Conservation (phyloP, 495 filamentous ascomycete genomes). For the Aspergillus sparsus region DNA sequence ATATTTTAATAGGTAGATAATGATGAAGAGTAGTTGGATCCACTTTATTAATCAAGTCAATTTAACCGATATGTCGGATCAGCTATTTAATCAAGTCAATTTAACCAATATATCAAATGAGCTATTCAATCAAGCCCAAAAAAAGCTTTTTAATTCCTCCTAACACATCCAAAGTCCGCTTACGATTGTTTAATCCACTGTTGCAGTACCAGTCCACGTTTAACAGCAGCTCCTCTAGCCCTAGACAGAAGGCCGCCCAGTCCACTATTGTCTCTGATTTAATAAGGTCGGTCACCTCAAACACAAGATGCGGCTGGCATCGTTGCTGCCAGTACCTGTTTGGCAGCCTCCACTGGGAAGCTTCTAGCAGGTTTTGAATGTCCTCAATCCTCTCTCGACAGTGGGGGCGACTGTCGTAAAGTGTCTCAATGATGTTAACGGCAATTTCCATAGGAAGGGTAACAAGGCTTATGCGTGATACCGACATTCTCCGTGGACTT, state of each 20-base stretch:
- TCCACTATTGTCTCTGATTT: background rate
- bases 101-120: too few relatives aligned
- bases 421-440: conserved; percentile 8
- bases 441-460: conserved; percentile 11
- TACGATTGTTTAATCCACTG: background rate
- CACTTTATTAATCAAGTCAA: too few relatives aligned
- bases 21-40: too few relatives aligned
- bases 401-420: background rate
- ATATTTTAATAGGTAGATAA: too few relatives aligned
- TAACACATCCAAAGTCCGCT: background rate
- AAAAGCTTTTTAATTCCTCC: background rate
- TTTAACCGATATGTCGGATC: too few relatives aligned
- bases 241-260: conserved; percentile 13
- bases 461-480: background rate
- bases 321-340: conserved; percentile 12
- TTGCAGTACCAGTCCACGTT: conserved; percentile 6
- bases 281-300: conserved; percentile 12
- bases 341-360: conserved; percentile 15
- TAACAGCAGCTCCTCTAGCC: conserved; percentile 6
- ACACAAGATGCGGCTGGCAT: conserved; percentile 5
- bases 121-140: too few relatives aligned
- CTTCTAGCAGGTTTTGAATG: conserved; percentile 8
- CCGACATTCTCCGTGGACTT: background rate
- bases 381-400: conserved; percentile 8
- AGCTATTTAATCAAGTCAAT: too few relatives aligned